Base-by-base conservation (phyloP, 108 stramenopile species). In the Nitzschia putrida region DNA sequence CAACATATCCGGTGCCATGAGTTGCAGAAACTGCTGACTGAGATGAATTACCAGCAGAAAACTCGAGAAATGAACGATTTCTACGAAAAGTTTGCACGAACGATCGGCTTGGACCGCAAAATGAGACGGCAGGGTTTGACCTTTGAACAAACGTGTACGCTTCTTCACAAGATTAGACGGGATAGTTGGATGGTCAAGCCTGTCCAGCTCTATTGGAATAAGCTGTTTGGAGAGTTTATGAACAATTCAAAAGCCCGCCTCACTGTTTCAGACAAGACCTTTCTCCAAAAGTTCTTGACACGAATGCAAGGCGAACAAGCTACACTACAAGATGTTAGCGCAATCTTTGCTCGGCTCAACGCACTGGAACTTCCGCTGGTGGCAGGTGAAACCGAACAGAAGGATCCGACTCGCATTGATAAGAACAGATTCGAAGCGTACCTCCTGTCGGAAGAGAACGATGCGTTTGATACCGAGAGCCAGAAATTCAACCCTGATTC, bases 151-250 rank as follows among this genome's bases (percentile, higher is more conserved):
- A 84, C 78, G 9, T 84, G 85, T 23, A 90, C 86, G 3, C 77
- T 94, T 42, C 68, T 94, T 0, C 93, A 94, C 70, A 90, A 94
- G 51, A 79, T 89, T 26, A 89, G 89, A 71, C 81, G 93, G 25
- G 89, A 94, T 76, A 79, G 80, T 13, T 94, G 93, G 93, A 79
- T 86, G 42, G 87, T 86, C 8, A 91, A 91, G 56, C 93, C 93
- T 0, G 79, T 85, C 14, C 71, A 77, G 18, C 53, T 66, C 11
- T 72, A 85, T 41, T 88, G 84, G 84, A 77, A 82, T 69, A 47
- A 68, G n/a, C 40, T 88, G 61, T 85, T 88, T 71, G 87, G 87
- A 44, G 80, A 83, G 49, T 52, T 79, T 9, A 88, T 85, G 87
- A 88, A 85, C 22, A 87, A 87, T 66, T 80, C 80, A 41, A 87